Conservation (phyloP, 1,284 basidiomycete species). For the Schizophyllum commune region DNA sequence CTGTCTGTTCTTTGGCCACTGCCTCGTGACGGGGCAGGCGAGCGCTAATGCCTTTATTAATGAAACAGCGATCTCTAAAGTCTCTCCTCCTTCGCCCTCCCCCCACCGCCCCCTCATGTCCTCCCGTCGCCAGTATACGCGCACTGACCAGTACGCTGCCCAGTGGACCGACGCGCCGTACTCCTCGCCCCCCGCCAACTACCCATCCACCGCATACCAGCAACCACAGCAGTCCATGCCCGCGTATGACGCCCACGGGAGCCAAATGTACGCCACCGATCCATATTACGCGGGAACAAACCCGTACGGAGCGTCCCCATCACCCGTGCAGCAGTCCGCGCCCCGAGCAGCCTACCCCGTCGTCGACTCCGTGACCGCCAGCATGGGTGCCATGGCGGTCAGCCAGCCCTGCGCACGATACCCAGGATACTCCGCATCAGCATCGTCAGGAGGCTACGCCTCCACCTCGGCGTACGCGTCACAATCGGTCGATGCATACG, state of each 20-base stretch:
- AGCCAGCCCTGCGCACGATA: background rate
- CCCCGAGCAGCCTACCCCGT: background rate
- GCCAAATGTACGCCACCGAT: background rate
- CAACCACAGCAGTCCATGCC: background rate
- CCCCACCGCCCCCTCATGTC: background rate
- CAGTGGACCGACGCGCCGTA: background rate
- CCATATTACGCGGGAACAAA: background rate
- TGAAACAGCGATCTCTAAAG: background rate
- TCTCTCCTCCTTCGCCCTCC: background rate
- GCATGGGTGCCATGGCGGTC: background rate
- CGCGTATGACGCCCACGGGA: background rate
- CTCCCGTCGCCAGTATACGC: background rate
- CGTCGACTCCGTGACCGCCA: background rate
- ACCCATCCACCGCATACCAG: background rate
- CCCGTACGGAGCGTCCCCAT: background rate
- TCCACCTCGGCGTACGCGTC: background rate
- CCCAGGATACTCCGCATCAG: background rate
- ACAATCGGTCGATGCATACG: background rate
- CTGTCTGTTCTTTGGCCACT: background rate
- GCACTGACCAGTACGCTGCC: background rate
- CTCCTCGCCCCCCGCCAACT: background rate
- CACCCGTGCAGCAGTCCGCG: background rate
- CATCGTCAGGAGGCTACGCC: background rate
- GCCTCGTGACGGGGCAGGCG: background rate
- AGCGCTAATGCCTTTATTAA: background rate